These are phyloP conservation scores for Metschnikowia santaceciliae DNA, from an alignment of 805 yeast genomes.

Conservation along the genomic window DNA sequence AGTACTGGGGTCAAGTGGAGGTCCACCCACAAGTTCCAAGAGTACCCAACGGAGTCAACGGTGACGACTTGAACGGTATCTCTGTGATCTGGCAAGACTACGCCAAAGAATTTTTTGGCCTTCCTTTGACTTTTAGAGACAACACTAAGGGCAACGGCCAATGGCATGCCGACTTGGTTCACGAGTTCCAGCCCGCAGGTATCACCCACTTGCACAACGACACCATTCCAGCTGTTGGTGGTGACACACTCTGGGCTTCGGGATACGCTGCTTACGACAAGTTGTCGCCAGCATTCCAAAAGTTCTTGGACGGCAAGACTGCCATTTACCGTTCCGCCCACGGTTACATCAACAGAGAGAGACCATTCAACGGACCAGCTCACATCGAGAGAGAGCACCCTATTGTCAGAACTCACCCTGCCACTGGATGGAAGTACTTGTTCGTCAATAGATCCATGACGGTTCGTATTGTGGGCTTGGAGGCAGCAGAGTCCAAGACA, in stretches of 20 bases:
- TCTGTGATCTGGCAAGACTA: slow-evolving; percentile 31
- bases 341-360: slow-evolving; percentile 32
- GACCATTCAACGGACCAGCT: slow-evolving; percentile 30
- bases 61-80: slow-evolving; percentile 21
- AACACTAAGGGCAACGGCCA: slow-evolving; percentile 20
- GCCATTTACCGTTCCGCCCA: slow-evolving; percentile 44
- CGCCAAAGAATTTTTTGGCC: slow-evolving; percentile 19
- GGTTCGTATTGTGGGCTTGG: slow-evolving; percentile 28
- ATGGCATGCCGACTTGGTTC: slow-evolving; percentile 51
- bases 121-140: slow-evolving; percentile 27
- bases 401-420: slow-evolving; percentile 30
- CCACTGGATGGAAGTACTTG: slow-evolving; percentile 32
- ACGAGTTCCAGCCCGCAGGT: slow-evolving; percentile 56
- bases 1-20: slow-evolving; percentile 29
- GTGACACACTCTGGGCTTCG: slow-evolving; percentile 55
- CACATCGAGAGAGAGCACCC: slow-evolving; percentile 29
- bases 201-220: slow-evolving; percentile 52
- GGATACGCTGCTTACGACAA: slow-evolving; percentile 59
- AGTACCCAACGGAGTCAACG: slow-evolving; percentile 16
- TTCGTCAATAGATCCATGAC: slow-evolving; percentile 29
- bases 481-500: slow-evolving; percentile 22
- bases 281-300: slow-evolving; percentile 47
- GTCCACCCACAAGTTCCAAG: slow-evolving; percentile 19
- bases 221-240: slow-evolving; percentile 48
- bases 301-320: slow-evolving; percentile 50